phyloP scores from a whole-genome alignment of 257 asterid genomes.

The Catharanthus roseus region DNA sequence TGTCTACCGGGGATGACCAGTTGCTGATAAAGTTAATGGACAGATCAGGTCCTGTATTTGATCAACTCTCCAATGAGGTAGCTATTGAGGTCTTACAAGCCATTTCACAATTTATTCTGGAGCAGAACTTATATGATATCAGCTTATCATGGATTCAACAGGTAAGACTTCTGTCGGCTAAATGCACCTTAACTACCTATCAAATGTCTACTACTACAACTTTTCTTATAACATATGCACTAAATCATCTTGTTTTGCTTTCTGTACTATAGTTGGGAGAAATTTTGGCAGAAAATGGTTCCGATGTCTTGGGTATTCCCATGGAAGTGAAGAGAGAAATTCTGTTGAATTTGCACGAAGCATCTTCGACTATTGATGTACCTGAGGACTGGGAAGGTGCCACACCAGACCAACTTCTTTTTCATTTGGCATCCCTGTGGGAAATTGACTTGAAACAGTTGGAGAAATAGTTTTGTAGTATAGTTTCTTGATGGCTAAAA shows the following conservation, averaged over 20 bases:
- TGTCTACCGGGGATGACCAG: constrained; percentile 77
- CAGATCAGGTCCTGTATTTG: constrained; percentile 80
- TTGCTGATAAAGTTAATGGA: constrained; percentile 96
- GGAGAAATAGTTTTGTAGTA: constrained; percentile 33
- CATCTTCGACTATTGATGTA: constrained; percentile 49
- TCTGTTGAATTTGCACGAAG: constrained; percentile 68
- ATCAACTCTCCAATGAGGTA: constrained; percentile 79
- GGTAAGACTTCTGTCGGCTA: constrained; percentile 43
- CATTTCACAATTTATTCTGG: constrained; percentile 69
- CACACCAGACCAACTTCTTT: constrained; percentile 61
- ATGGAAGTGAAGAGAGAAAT: constrained; percentile 67
- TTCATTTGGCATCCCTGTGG: constrained; percentile 90
- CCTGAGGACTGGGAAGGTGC: constrained; percentile 98
- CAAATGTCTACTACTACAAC: neutral
- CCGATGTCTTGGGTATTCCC: constrained; percentile 58
- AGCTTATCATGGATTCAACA: constrained; percentile 93
- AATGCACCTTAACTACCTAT: neutral
- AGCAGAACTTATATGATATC: constrained; percentile 62
- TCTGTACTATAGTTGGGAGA: constrained; percentile 60
- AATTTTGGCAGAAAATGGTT: constrained; percentile 62
- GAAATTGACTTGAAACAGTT: constrained; percentile 70
- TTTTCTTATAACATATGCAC: neutral
- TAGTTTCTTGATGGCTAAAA: neutral
- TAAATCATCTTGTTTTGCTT: constrained; percentile 7
- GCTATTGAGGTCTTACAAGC: constrained; percentile 70